Base-by-base conservation (phyloP, 495 filamentous ascomycete genomes). In the Beverwykella pulmonaria region DNA sequence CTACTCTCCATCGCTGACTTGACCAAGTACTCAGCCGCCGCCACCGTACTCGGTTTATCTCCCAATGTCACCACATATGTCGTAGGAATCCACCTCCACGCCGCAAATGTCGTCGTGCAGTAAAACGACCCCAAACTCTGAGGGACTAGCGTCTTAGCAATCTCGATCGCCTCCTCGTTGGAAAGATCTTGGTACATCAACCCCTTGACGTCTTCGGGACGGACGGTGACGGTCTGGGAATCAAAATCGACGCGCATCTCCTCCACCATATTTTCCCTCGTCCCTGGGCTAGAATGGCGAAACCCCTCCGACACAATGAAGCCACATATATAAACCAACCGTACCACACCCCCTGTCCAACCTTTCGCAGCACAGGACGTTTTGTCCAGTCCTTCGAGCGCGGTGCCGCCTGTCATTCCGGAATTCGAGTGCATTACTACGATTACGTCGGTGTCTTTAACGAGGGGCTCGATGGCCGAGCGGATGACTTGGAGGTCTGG, bases 361-460 rank as follows among this genome's bases (percentile, higher is more conserved):
- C 77, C 78, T 19, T 69, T 61, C 27, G 65, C 25, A 17, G 48
- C 23, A 49, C 80, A 74, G 36, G 77, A 65, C 4, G 41, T 47
- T 22, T 77, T 77, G 34, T 69, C 75, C 4, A 83, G 69, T 12
- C 77, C 79, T 57, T 78, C 69, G 23, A 79, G 63, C n/a, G 80
- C 82, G 27, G 78, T 76, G 6, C 73, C 70, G 20, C 78, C 76
- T 27, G 79, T 74, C 22, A 79, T 53, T 12, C 80, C 77, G 25
- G 77, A 73, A 65, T 77, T 77, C 4, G 73, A 76, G 65, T 84
- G 82, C 50, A 74, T 70, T 0, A 83, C 80, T 12, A 84, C 54
- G 9, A 82, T 64, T 7, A 83, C 73, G 22, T 78, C 72, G 49
- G 67, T 52, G 20, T 77, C 74, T n/a, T 65, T 49, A 19, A 75